Percentiles rank a stretch among this genome's conserved stretches.
These are phyloP conservation scores for Diplocarpon mali DNA, from an alignment of 2,329 filamentous ascomycete genomes.

Conservation along the genomic window DNA sequence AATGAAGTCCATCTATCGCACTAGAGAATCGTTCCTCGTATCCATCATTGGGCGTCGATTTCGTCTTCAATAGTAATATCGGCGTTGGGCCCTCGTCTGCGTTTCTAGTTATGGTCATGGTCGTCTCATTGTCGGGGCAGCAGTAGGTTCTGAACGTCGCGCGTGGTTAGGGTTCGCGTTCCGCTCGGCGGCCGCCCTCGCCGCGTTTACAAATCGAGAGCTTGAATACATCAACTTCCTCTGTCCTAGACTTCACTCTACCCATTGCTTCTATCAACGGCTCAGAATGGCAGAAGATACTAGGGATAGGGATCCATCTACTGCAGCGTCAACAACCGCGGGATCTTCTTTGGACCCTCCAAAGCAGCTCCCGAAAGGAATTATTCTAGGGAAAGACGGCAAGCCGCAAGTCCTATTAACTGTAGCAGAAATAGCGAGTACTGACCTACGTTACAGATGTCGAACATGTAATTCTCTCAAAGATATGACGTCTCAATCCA, in stretches of 20 bases:
- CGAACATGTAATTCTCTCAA: constrained; percentile 55
- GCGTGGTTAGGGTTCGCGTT: neutral
- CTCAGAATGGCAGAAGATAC: constrained; percentile 23
- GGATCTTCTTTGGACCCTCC: constrained; percentile 5
- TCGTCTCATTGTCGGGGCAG: constrained; percentile 9
- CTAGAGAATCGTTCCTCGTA: constrained; percentile 58
- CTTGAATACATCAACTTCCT: neutral
- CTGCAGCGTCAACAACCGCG: constrained; percentile 8
- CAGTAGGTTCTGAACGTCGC: neutral
- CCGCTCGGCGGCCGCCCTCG: constrained; percentile 1
- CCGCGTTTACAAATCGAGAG: constrained; percentile 5
- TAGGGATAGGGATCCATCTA: constrained; percentile 15
- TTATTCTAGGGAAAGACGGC: constrained; percentile 68
- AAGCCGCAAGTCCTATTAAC: constrained; percentile 55
- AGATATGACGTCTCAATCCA: constrained; percentile 49
- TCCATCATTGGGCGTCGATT: constrained; percentile 56
- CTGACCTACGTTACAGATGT: constrained; percentile 40
- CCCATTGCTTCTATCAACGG: neutral
- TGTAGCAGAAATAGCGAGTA: neutral
- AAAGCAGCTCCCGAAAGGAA: constrained; percentile 54
- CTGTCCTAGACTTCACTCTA: too few relatives aligned
- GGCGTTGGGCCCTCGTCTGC: constrained; percentile 32
- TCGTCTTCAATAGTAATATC: constrained; percentile 67
- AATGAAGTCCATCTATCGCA: constrained; percentile 33
- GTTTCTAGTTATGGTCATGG: constrained; percentile 11